phyloP scores from a whole-genome alignment of 805 yeast genomes.

The Yamadazyma nakazawae region DNA sequence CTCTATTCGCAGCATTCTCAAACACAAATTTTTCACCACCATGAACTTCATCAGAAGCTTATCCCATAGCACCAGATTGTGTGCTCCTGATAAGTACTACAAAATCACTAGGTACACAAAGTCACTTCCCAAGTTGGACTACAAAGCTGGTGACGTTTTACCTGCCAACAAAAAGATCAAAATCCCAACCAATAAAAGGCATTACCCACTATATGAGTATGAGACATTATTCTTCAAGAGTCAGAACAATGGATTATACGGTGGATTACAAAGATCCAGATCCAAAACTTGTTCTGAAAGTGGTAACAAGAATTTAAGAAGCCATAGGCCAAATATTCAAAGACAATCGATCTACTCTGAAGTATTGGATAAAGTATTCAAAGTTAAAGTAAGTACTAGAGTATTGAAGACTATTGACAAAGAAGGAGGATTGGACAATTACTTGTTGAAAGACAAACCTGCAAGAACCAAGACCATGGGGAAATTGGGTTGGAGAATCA shows the following conservation, averaged over 20 bases:
- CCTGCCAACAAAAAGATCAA: conserved; percentile 18
- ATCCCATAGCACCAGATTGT: conserved; percentile 3
- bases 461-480: conserved; percentile 93
- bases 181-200: conserved; percentile 21
- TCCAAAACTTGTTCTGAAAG: conserved; percentile 79
- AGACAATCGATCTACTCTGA: conserved; percentile 82
- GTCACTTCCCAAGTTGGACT: conserved; percentile 33
- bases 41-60: conserved; percentile 10
- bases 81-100: conserved; percentile 32
- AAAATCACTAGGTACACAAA: conserved; percentile 39
- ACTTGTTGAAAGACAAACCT: conserved; percentile 79
- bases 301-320: conserved; percentile 68
- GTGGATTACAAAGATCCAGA: conserved; percentile 76
- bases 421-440: conserved; percentile 94
- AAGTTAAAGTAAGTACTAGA: conserved; percentile 66
- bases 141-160: conserved; percentile 36
- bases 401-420: conserved; percentile 83
- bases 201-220: conserved; percentile 42
- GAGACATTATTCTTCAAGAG: conserved; percentile 76
- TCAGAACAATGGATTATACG: conserved; percentile 84
- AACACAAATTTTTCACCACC: conserved; percentile 2
- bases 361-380: conserved; percentile 54
- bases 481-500: conserved; percentile 85
- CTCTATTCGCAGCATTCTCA: background rate
- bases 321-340: conserved; percentile 80